Base-by-base conservation (phyloP, 306 rosid genomes). In the Urtica urens region DNA sequence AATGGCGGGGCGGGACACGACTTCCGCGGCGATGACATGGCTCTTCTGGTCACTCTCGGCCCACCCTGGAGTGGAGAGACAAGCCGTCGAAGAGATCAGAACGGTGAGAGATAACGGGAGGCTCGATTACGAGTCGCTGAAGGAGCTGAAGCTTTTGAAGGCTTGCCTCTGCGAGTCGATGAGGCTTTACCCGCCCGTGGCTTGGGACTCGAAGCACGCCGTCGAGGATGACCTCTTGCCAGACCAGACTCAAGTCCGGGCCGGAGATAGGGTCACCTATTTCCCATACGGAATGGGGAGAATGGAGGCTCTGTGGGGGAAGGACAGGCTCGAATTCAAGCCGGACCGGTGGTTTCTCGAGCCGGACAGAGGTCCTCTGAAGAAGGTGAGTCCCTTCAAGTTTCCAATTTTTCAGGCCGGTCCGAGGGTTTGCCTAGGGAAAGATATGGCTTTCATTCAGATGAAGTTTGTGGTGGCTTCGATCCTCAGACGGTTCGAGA, bases 201-300 rank as follows among this genome's bases (percentile, higher is more conserved):
- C 90, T 0, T 84, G 93, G 97, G 97, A 90, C 67, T 83, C 97
- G 0, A 90, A 90, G 45, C 90, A 90, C 52, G 97, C 97, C 49
- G 23, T 54, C 9, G 55, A 16, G 6, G 61, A 74, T 11, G 97
- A 90, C 55, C 0, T 67, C 16, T 31, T 90, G 58, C 97, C 97
- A 0, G 93, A 90, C 15, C 83, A 86, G 0, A 90, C 93, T 4
- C 34, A 0, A 1, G 75, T 90, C 2, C 54, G 31, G 16, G 73
- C 72, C n/a, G 93, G 97, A 24, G 93, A 84, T 46, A 74, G 87
- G 28, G 86, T 90, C 46, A 90, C 94, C 0, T 90, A 84, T 67
- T 81, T 83, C 51, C 90, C 97, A 0, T 90, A 84, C 12, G 95
- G 93, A 4, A 84, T 90, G 97, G 97, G 97, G 15, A 79, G 97